These are phyloP conservation scores for Suillus weaverae DNA, from an alignment of 768 basidiomycete species.

Conservation along the genomic window DNA sequence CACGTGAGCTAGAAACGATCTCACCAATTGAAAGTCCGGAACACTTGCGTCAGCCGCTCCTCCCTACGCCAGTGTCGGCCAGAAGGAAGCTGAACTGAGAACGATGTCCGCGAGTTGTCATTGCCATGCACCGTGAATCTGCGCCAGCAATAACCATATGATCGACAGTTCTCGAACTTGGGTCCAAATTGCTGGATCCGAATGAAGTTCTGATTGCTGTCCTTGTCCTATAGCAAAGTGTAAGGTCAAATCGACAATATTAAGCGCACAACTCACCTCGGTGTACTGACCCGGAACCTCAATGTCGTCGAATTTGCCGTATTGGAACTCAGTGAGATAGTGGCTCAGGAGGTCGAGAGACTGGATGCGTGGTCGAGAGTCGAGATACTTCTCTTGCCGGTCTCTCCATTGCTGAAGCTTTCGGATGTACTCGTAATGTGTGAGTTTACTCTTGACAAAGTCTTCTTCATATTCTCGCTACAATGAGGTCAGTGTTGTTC, in stretches of 20 bases:
- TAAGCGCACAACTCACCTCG: constrained; percentile 54
- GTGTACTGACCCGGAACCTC: constrained; percentile 99
- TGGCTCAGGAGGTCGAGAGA: constrained; percentile 86
- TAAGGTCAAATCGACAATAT: not conserved
- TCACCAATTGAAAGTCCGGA: constrained; percentile 93
- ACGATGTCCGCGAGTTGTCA: constrained; percentile 87
- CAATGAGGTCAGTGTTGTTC: constrained; percentile 3
- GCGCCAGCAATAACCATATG: constrained; percentile 84
- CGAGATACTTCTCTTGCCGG: constrained; percentile 81
- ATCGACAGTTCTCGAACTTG: constrained; percentile 86
- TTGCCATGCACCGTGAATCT: constrained; percentile 88
- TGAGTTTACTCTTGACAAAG: constrained; percentile 77
- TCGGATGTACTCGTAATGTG: constrained; percentile 83
- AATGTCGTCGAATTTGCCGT: constrained; percentile 95
- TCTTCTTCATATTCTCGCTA: constrained; percentile 92
- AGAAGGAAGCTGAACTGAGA: constrained; percentile 88
- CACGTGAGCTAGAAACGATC: constrained; percentile 20
- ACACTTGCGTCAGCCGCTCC: constrained; percentile 87
- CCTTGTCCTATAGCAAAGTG: constrained; percentile 73
- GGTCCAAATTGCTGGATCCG: constrained; percentile 89
- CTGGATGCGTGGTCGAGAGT: constrained; percentile 79
- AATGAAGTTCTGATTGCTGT: constrained; percentile 87
- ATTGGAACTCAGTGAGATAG: constrained; percentile 96
- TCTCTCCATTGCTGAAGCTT: constrained; percentile 93
- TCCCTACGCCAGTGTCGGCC: constrained; percentile 86